Evolutionary conservation across 768 basidiomycete species (phyloP).

Genomic region (Coprinellus micaceus): DNA sequence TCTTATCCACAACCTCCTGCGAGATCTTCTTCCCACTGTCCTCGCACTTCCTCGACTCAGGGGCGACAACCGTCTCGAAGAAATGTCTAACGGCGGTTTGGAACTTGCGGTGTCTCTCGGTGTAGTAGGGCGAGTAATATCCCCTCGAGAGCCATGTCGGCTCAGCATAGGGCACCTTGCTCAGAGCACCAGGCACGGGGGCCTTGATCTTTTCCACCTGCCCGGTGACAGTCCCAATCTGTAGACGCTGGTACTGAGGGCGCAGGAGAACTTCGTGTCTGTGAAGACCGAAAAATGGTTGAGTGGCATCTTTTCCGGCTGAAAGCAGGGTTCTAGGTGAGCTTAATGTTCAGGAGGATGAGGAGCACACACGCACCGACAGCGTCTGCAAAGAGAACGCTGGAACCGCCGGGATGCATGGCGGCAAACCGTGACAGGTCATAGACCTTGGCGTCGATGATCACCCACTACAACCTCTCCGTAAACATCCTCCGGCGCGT

Average conservation of each 20-base stretch:
- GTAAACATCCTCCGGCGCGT: neutral
- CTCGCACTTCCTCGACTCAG: constrained; percentile 77
- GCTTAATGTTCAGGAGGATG: neutral
- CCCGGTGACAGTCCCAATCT: constrained; percentile 28
- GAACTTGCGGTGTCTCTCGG: constrained; percentile 60
- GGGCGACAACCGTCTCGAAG: constrained; percentile 67
- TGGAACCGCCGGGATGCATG: constrained; percentile 81
- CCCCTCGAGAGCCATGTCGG: constrained; percentile 31
- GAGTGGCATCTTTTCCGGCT: constrained; percentile 63
- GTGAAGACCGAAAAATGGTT: constrained; percentile 31
- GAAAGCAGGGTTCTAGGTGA: neutral
- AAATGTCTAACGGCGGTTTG: constrained; percentile 75
- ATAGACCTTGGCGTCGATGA: constrained; percentile 79
- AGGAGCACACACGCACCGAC: constrained; percentile 48
- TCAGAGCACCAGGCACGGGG: constrained; percentile 25
- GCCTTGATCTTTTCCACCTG: constrained; percentile 27
- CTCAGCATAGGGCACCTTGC: constrained; percentile 32
- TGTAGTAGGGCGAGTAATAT: constrained; percentile 32
- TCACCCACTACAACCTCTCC: constrained; percentile 58
- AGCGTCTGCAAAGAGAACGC: constrained; percentile 61
- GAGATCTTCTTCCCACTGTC: constrained; percentile 84
- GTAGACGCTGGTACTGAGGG: constrained; percentile 29
- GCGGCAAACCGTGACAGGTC: constrained; percentile 77
- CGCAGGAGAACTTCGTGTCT: constrained; percentile 29
- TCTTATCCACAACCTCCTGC: constrained; percentile 79